Evolutionary conservation across 257 asterid genomes (phyloP), one percentile per base, ranked within the genome.

Genomic region (Rauvolfia tetraphylla): DNA sequence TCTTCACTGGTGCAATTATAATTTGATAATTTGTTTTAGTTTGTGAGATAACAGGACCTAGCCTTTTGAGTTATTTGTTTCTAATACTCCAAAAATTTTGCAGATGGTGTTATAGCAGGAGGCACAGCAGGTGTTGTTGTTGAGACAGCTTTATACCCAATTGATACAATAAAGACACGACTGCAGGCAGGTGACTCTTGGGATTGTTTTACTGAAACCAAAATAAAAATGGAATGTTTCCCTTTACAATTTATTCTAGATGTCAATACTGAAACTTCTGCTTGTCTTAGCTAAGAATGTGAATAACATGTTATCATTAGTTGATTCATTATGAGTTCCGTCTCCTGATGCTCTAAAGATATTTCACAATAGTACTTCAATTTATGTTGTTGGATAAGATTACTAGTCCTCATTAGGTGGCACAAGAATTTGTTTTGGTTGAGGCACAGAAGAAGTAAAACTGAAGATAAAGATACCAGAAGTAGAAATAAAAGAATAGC

Each of bases 61-160:
- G 49, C 13, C 22, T 68, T 72, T 68, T 18, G 17, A 41, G 5
- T 78, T 14, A 29, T 22, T 17, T 18, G 33, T 25, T 76, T 76
- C 77, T 80, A 72, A 70, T 74, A 33, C 42, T 57, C 13, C 68
- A 56, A 69, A n/a, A 49, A 46, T 79, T 75, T 51, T 86, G 87
- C 96, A 94, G 98, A 94, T 89, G 98, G 98, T 81, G 84, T 87
- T 62, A 86, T 92, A 89, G 97, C 98, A 57, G 98, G 98, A 78
- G 98, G 95, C 56, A 83, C 92, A 20, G 97, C 98, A 75, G 98
- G 98, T 39, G 98, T 90, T 81, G 93, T 94, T 44, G 98, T 94
- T 77, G 98, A 94, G 84, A 88, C 98, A 65, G 93, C 89, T 86
- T 83, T 94, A 75, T 94, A 94, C 79, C 98, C 98, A 48, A 94